These are phyloP conservation scores for Fraxinus platypoda DNA, from an alignment of 305 asterid genomes.

Conservation along the genomic window DNA sequence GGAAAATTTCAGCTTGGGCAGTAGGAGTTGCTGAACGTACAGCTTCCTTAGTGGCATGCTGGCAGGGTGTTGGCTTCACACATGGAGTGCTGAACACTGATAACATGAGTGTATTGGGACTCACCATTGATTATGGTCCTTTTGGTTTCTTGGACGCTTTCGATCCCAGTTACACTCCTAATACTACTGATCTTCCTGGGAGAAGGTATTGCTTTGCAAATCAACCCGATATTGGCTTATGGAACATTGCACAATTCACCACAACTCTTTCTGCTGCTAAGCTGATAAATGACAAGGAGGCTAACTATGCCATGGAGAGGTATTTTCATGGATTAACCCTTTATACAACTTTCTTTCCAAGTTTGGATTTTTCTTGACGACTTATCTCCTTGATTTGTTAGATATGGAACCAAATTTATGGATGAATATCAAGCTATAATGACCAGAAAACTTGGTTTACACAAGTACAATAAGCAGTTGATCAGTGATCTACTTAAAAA, in stretches of 20 bases:
- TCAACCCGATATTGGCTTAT: constrained; percentile 96
- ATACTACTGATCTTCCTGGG: constrained; percentile 98
- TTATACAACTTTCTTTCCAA: constrained; percentile 11
- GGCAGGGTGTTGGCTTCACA: constrained; percentile 99
- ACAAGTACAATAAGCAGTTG: constrained; percentile 81
- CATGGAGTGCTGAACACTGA: constrained; percentile 98
- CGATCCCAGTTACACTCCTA: constrained; percentile 96
- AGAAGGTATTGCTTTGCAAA: constrained; percentile 94
- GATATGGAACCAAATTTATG: constrained; percentile 92
- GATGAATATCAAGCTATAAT: constrained; percentile 90
- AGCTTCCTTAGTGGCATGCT: constrained; percentile 77
- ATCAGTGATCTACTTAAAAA: constrained; percentile 85
- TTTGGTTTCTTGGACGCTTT: constrained; percentile 96
- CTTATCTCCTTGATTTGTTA: constrained; percentile 25
- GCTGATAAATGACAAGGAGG: constrained; percentile 78
- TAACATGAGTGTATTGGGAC: constrained; percentile 94
- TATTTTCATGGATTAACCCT: constrained; percentile 26
- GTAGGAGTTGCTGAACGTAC: constrained; percentile 95
- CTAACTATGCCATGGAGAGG: constrained; percentile 94
- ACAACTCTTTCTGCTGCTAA: constrained; percentile 72
- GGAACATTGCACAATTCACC: constrained; percentile 91
- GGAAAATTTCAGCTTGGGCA: constrained; percentile 76
- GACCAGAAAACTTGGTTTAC: constrained; percentile 88
- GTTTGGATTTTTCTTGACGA: constrained; percentile 24
- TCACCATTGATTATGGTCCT: constrained; percentile 96